These are phyloP conservation scores for Globisporangium alternatum DNA, from an alignment of 352 stramenopile genomes.

Conservation along the genomic window DNA sequence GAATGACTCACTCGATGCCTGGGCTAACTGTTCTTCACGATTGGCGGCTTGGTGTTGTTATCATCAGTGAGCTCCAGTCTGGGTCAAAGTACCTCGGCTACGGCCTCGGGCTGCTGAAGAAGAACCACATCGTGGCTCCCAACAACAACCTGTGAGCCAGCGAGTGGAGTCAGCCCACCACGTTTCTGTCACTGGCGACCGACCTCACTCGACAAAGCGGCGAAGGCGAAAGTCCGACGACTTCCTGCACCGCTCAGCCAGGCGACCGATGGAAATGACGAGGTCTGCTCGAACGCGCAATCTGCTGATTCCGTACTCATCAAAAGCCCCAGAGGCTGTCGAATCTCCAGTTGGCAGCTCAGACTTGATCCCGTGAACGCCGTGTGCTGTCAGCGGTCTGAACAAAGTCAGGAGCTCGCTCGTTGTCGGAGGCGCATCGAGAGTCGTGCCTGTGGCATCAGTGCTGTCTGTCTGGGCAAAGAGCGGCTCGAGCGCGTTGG, in stretches of 20 bases:
- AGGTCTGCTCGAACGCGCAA: conserved; percentile 44
- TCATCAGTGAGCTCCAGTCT: conserved; percentile 34
- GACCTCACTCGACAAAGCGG: conserved; percentile 12
- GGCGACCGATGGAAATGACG: conserved; percentile 40
- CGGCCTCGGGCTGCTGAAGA: conserved; percentile 75
- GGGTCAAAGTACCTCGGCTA: conserved; percentile 78
- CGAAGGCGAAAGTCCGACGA: conserved; percentile 24
- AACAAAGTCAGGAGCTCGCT: conserved; percentile 16
- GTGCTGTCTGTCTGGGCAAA: conserved; percentile 2
- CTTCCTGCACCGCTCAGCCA: conserved; percentile 37
- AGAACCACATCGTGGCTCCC: conserved; percentile 52
- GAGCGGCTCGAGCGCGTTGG: conserved; percentile 1
- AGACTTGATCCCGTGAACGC: conserved; percentile 12
- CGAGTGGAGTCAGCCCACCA: neutral
- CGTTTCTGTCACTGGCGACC: neutral
- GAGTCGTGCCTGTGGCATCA: neutral
- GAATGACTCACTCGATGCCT: neutral
- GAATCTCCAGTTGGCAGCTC: conserved; percentile 5
- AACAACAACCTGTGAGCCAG: conserved; percentile 30
- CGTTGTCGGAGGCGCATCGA: neutral
- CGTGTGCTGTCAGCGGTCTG: neutral
- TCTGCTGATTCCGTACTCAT: conserved; percentile 56
- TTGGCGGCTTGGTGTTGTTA: neutral
- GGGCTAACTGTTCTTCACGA: neutral
- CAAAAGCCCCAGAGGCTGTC: neutral